phyloP scores from a whole-genome alignment of 768 basidiomycete genomes.

The Cyclocybe cylindracea region DNA sequence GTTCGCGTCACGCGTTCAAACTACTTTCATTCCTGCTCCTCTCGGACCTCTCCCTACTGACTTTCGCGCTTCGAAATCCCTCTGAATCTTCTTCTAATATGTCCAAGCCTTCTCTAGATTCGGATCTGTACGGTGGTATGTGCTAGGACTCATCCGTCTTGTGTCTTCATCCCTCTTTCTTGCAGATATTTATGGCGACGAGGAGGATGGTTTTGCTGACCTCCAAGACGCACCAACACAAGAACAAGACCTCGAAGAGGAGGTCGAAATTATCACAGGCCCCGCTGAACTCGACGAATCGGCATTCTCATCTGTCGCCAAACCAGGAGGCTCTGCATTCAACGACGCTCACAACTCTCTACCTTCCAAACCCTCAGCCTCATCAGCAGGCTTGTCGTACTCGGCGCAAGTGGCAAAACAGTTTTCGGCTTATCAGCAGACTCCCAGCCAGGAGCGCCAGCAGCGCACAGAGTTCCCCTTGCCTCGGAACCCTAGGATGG shows the following conservation, averaged over 20 bases:
- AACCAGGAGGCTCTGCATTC: too few relatives aligned
- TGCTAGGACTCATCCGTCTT: too few relatives aligned
- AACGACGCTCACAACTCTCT: slow-evolving; percentile 3
- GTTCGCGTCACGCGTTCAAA: too few relatives aligned
- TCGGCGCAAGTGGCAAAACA: slow-evolving; percentile 68
- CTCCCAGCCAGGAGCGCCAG: slow-evolving; percentile 64
- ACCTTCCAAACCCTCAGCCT: slow-evolving; percentile 27
- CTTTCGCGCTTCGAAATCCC: too few relatives aligned
- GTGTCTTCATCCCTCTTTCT: too few relatives aligned
- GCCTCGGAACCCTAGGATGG: slow-evolving; percentile 18
- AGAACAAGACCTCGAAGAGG: not conserved
- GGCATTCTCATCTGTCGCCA: too few relatives aligned
- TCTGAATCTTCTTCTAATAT: too few relatives aligned
- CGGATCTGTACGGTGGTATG: too few relatives aligned
- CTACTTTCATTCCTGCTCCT: too few relatives aligned
- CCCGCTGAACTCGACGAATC: too few relatives aligned
- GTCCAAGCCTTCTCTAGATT: too few relatives aligned
- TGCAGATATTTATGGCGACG: not conserved
- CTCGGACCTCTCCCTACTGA: too few relatives aligned
- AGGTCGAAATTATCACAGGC: not conserved
- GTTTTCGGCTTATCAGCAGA: slow-evolving; percentile 65
- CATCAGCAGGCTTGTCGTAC: slow-evolving; percentile 44
- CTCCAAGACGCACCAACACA: not conserved
- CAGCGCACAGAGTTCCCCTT: slow-evolving; percentile 35
- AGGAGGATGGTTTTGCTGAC: not conserved